A percentile compares a stretch with the other conserved stretches of the same genome.
These are phyloP conservation scores for Pseudoneurospora amorphoporcata DNA, from an alignment of 495 filamentous ascomycete genomes.

Conservation along the genomic window DNA sequence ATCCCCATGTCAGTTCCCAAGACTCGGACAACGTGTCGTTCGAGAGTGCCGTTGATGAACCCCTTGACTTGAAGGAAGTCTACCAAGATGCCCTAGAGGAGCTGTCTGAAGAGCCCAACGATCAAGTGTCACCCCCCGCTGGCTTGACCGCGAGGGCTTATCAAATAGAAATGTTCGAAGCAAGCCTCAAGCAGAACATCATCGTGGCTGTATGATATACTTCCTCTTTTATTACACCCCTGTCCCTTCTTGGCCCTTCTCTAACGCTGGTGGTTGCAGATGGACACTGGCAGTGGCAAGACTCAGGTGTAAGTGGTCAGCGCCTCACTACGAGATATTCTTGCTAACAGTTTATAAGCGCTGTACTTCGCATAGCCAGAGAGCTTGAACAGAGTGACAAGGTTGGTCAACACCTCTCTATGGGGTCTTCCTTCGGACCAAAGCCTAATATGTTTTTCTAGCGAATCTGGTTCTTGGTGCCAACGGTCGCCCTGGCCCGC, in stretches of 20 bases:
- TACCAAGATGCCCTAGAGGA: neutral
- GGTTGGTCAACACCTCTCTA: slow-evolving; percentile 34
- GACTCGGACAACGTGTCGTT: slow-evolving; percentile 4
- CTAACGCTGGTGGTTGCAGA: slow-evolving; percentile 36
- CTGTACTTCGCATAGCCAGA: slow-evolving; percentile 61
- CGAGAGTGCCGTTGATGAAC: neutral
- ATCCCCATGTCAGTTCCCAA: slow-evolving; percentile 5
- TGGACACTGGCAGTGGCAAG: slow-evolving; percentile 92
- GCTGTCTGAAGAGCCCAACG: neutral
- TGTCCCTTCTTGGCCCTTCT: neutral
- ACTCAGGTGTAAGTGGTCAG: slow-evolving; percentile 65
- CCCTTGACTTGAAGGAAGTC: neutral
- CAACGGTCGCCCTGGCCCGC: slow-evolving; percentile 60
- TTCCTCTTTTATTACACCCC: neutral
- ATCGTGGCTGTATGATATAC: slow-evolving; percentile 61
- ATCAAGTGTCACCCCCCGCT: slow-evolving; percentile 5
- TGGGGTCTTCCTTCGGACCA: slow-evolving; percentile 1
- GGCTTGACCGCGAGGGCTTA: slow-evolving; percentile 54
- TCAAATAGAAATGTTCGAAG: slow-evolving; percentile 84
- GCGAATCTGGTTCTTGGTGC: slow-evolving; percentile 80
- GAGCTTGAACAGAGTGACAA: slow-evolving; percentile 61
- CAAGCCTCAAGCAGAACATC: slow-evolving; percentile 66
- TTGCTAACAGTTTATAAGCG: slow-evolving; percentile 37
- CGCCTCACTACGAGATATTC: slow-evolving; percentile 2
- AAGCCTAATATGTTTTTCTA: slow-evolving; percentile 24